Base-by-base conservation (phyloP, 1,284 basidiomycete species). In the Ceratobasidium sp. region DNA sequence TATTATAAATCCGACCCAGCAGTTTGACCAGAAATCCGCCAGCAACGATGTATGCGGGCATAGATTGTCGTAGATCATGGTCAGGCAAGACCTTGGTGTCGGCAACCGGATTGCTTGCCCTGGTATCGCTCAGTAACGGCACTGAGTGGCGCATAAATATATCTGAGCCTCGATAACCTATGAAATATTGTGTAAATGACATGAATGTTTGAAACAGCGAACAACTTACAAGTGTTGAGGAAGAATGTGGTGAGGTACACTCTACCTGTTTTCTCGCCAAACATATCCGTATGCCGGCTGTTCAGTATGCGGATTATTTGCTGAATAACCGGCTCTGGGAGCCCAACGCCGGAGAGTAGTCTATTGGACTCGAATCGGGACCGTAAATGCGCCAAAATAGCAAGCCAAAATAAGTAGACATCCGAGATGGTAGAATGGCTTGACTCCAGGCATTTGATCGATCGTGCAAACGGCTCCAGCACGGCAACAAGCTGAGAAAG, bases 361-460 rank as follows among this genome's bases (percentile, higher is more conserved):
- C 10, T 61, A 39, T 79, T 77, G 9, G 61, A 42, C 23, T 63
- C 33, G 40, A 79, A 77, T 3, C 77, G 5, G 12, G 77, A 67
- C 5, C 39, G 20, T 23, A 56, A 72, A 3, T 44, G 58, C 28
- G 79, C 79, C 10, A 77, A 18, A 9, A 73, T 55, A 18, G 79
- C 79, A 1, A 78, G 60, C 69, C 77, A 79, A 40, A 79, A 79
- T 9, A 70, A 69, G 26, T 78, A 78, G 23, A 78, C 77, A 46
- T 77, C 75, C 5, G 68, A 67, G 2, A 61, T 53, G 3, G 75
- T 77, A 9, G 77, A 64, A 28, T 66, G 67, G 49, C 61, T 77
- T 3, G 79, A 78, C 42, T 79, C 79, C 1, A 79, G 58, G 33
- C 79, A 79, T 55, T 72, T 79, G 7, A 78, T 70, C 1, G 77